Conservation (phyloP, 2,329 filamentous ascomycete genomes). For the Colletotrichum caudatum region DNA sequence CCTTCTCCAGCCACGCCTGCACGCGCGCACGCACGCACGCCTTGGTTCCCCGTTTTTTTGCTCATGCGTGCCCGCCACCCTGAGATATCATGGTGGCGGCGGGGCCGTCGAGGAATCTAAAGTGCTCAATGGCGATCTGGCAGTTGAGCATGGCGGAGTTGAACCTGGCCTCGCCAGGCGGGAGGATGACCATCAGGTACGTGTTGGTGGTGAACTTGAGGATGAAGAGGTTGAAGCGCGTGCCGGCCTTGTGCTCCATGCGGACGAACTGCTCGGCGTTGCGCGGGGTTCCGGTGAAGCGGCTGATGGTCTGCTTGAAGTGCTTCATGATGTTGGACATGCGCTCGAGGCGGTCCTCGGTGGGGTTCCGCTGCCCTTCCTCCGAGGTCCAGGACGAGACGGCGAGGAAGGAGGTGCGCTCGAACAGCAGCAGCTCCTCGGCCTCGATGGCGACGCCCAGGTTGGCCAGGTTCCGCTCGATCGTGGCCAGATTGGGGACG, state of each 20-base stretch:
- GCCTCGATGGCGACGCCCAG: constrained; percentile 90
- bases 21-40: background rate
- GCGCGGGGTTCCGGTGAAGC: constrained; percentile 83
- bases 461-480: constrained; percentile 86
- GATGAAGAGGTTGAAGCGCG: constrained; percentile 91
- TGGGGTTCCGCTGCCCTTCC: constrained; percentile 83
- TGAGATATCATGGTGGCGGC: constrained; percentile 46
- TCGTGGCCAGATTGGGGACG: constrained; percentile 91
- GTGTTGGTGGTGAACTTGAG: constrained; percentile 98
- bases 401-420: constrained; percentile 94
- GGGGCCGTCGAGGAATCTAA: constrained; percentile 73
- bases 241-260: constrained; percentile 82
- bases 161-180: constrained; percentile 90
- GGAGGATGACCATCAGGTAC: constrained; percentile 91
- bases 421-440: constrained; percentile 93
- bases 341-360: constrained; percentile 90
- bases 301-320: constrained; percentile 87
- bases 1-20: background rate
- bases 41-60: background rate
- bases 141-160: constrained; percentile 93
- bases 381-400: constrained; percentile 91
- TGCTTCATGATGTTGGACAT: constrained; percentile 98
- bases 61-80: constrained; percentile 19
- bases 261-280: constrained; percentile 84
- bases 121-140: constrained; percentile 85